These are phyloP conservation scores for Neltuma alba DNA, from an alignment of 306 rosid species.

Conservation along the genomic window DNA sequence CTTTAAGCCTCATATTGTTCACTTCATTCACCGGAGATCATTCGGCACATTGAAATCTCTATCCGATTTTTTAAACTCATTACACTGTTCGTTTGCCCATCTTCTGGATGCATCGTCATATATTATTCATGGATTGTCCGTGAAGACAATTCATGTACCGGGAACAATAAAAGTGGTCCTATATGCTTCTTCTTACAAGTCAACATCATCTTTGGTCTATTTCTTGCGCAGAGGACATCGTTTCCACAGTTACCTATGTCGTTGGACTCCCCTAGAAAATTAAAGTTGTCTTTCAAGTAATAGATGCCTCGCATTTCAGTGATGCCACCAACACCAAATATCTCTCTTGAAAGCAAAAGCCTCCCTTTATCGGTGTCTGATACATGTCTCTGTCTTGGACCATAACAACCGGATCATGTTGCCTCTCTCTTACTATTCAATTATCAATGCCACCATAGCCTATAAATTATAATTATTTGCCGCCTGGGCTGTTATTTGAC, in stretches of 20 bases:
- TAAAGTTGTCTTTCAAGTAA: not conserved
- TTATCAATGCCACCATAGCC: not conserved
- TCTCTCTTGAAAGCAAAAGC: slow-evolving; percentile 38
- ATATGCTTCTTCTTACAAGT: not conserved
- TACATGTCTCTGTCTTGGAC: slow-evolving; percentile 13
- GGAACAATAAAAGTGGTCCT: not conserved
- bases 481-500: too few species aligned
- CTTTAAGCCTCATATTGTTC: too few species aligned
- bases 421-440: not conserved
- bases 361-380: slow-evolving; percentile 23
- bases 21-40: too few species aligned
- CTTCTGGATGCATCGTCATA: not conserved
- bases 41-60: too few species aligned
- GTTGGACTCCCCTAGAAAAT: not conserved
- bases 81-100: not conserved
- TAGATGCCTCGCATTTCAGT: slow-evolving; percentile 2
- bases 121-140: not conserved
- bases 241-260: not conserved
- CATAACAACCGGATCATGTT: slow-evolving; percentile 7
- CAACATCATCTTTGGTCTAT: slow-evolving; percentile 1
- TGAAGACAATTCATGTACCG: not conserved
- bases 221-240: not conserved
- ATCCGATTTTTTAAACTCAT: not conserved
- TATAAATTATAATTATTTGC: not conserved
- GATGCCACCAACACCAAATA: not conserved